A percentile compares a stretch with the other conserved stretches of the same genome.
Conservation (phyloP, 2,329 filamentous ascomycete genomes). For the Sordariomycetes sp. region DNA sequence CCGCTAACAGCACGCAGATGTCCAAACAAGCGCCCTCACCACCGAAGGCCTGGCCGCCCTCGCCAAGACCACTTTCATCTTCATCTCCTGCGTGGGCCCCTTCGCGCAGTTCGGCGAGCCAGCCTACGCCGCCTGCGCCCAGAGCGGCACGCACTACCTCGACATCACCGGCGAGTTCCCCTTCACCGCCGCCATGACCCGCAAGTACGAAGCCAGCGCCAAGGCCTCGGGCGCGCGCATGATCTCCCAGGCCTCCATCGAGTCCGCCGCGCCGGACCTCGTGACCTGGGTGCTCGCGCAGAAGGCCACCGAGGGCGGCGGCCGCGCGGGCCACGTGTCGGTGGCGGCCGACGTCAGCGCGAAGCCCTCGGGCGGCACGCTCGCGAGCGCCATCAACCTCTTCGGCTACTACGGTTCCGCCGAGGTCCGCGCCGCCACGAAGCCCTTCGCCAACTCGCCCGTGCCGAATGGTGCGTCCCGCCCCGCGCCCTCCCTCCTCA, state of each 20-base stretch:
- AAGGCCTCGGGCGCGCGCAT: conserved; percentile 44
- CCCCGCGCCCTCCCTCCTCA: conserved; percentile 24
- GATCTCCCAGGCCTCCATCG: conserved; percentile 51
- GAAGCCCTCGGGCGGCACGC: conserved; percentile 52
- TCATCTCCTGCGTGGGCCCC: conserved; percentile 51
- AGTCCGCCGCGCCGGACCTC: conserved; percentile 52
- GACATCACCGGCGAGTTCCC: conserved; percentile 52
- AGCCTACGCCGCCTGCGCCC: conserved; percentile 50
- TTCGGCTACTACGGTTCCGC: conserved; percentile 40
- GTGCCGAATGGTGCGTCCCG: conserved; percentile 28
- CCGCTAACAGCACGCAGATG: conserved; percentile 19
- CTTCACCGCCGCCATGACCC: conserved; percentile 49
- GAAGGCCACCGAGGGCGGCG: conserved; percentile 36
- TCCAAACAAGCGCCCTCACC: conserved; percentile 41
- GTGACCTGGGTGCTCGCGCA: conserved; percentile 42
- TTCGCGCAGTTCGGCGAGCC: conserved; percentile 45
- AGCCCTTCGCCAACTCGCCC: conserved; percentile 48
- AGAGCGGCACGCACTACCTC: conserved; percentile 53
- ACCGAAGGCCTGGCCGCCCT: conserved; percentile 32
- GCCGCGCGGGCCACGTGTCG: conserved; percentile 40
- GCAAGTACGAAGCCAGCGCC: conserved; percentile 43
- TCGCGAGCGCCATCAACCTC: conserved; percentile 54
- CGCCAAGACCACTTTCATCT: conserved; percentile 42
- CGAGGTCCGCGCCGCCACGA: conserved; percentile 31
- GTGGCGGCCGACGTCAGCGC: conserved; percentile 38